Evolutionary conservation across 768 basidiomycete species (phyloP), one percentile per base, ranked within the genome.

Genomic region (Gymnopilus junonius): DNA sequence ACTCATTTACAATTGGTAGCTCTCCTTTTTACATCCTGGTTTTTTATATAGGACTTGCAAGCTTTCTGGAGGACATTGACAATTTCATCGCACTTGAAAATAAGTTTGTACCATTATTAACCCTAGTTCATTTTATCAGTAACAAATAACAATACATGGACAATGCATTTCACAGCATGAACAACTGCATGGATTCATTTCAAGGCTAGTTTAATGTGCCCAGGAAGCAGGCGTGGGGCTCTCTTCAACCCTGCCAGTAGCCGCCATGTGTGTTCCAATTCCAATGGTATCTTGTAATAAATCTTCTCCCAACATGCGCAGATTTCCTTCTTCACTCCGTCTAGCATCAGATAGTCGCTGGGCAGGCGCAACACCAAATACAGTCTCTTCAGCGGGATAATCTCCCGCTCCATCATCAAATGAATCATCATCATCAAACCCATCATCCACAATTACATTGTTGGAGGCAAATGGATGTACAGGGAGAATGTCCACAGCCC

Each of bases 291-390:
- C 87, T 61, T 89, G 80, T 58, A 90, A 70, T 58, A 90, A 68
- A 59, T 87, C 84, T 56, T 85, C 83, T 0, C 90, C 89, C n/a
- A 85, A 75, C 82, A 92, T 80, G 69, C 80, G 78, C 64, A 91
- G 65, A 54, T 80, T 72, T 15, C 73, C 73, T 17, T 64, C 74
- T 14, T 71, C 68, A 34, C 66, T 68, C 37, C 73, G 58, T 59
- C 69, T 63, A 55, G 63, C 67, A 39, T 61, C 64, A 32, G 59
- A 21, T 58, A 65, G 71, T 50, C 86, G 77, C 63, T 83, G 82
- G 35, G 79, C 83, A 40, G 87, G 87, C 8, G 83, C 82, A 11
- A 86, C 84, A 15, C 91, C 91, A 74, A 93, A 92, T 58, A 92
- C 75, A 12, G 91, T 91, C 73, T 92, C 89, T 68, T 88, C 87